A percentile compares a stretch with the other conserved stretches of the same genome.
Conservation (phyloP, 2,329 filamentous ascomycete genomes). For the Incumbomyces delicatus region DNA sequence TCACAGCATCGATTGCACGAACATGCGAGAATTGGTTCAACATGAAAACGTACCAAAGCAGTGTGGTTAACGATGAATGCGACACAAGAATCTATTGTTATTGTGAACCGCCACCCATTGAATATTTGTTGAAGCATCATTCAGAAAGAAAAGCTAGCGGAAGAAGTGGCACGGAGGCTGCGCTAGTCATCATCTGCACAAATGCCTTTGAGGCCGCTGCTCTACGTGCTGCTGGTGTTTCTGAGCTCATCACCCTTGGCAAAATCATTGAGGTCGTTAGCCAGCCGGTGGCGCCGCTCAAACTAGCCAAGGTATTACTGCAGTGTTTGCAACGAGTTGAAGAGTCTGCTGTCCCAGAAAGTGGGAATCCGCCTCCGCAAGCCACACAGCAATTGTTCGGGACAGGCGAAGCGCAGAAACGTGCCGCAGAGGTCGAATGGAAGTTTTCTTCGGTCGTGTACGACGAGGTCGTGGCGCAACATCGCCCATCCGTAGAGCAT, state of each 20-base stretch:
- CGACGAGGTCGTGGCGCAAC: background rate
- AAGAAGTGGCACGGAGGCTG: constrained; percentile 14
- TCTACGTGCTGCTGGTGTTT: constrained; percentile 9
- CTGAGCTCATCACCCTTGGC: background rate
- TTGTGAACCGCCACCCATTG: constrained; percentile 22
- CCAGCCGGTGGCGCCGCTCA: constrained; percentile 33
- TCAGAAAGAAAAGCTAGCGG: constrained; percentile 17
- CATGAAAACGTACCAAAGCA: constrained; percentile 5
- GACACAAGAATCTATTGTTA: constrained; percentile 16
- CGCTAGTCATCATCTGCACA: constrained; percentile 30
- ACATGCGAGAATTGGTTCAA: constrained; percentile 6
- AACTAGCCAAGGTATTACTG: constrained; percentile 29
- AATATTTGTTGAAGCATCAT: constrained; percentile 30
- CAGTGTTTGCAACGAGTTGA: constrained; percentile 16
- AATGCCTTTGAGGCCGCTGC: constrained; percentile 28
- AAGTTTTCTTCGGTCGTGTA: background rate
- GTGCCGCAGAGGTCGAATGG: background rate
- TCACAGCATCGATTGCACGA: constrained; percentile 3
- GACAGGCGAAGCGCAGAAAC: background rate
- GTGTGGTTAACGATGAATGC: constrained; percentile 7
- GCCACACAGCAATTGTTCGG: background rate
- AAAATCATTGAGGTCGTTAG: constrained; percentile 29
- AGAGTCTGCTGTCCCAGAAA: background rate
- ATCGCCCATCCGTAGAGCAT: background rate
- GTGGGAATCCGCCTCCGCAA: background rate